phyloP scores from a whole-genome alignment of 2,329 filamentous ascomycete genomes.

The Neonectria faginata region DNA sequence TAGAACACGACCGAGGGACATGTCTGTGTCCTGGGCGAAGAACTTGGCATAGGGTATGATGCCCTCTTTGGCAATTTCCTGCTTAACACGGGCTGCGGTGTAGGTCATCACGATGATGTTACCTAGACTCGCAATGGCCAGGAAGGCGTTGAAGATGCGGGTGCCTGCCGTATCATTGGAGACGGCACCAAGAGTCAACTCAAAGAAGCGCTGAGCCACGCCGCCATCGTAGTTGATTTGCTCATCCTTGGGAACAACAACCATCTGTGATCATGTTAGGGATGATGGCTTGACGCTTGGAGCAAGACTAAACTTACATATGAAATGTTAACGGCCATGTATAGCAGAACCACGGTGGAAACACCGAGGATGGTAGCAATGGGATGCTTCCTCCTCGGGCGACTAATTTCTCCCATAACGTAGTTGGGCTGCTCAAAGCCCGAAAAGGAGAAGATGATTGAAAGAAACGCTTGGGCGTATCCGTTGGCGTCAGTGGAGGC shows the following conservation, averaged over 20 bases:
- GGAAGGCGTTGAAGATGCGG: constrained; percentile 60
- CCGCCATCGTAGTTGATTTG: constrained; percentile 34
- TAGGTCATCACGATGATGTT: constrained; percentile 70
- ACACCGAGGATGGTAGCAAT: constrained; percentile 48
- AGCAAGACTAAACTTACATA: constrained; percentile 45
- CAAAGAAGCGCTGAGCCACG: constrained; percentile 52
- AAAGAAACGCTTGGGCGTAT: constrained; percentile 55
- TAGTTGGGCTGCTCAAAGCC: constrained; percentile 56
- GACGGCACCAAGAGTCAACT: constrained; percentile 48
- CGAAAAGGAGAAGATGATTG: constrained; percentile 55
- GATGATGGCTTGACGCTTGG: not conserved
- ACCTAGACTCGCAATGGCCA: constrained; percentile 66
- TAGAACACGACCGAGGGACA: constrained; percentile 50
- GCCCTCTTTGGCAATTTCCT: constrained; percentile 71
- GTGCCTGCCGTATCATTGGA: constrained; percentile 44
- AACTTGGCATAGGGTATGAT: constrained; percentile 63
- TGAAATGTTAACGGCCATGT: constrained; percentile 53
- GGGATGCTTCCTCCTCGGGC: constrained; percentile 50
- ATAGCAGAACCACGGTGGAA: constrained; percentile 47
- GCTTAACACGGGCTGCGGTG: constrained; percentile 66
- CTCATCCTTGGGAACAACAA: constrained; percentile 47
- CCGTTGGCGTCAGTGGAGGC: constrained; percentile 46
- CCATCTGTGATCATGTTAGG: constrained; percentile 51
- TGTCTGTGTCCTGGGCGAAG: constrained; percentile 56
- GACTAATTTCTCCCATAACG: constrained; percentile 50